Conservation (phyloP, 805 yeast species). For the Spathaspora gorwiae region DNA sequence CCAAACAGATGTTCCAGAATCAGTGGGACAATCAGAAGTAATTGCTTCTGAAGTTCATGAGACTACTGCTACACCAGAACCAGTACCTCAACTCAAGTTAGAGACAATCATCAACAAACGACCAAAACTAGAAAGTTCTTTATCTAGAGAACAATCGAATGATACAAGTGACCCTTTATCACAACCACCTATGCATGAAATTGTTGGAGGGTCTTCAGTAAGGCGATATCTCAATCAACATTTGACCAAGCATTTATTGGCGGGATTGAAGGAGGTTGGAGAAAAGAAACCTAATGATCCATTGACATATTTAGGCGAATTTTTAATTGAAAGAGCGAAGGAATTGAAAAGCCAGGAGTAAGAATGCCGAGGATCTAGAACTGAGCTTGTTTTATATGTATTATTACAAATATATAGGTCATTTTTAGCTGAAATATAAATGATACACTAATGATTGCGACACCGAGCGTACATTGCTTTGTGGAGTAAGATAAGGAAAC, state of each 20-base stretch:
- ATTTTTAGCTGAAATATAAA: too few species aligned
- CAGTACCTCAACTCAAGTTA: not conserved
- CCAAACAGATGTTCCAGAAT: not conserved
- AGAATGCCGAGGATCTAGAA: too few species aligned
- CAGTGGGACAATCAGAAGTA: not conserved
- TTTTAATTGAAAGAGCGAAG: conserved; percentile 31
- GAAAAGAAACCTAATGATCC: conserved; percentile 52
- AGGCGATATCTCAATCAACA: conserved; percentile 64
- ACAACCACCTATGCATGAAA: conserved; percentile 37
- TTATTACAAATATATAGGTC: not conserved
- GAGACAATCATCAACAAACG: conserved; percentile 1
- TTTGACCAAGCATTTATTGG: conserved; percentile 58
- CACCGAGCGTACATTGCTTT: too few species aligned
- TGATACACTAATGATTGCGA: too few species aligned
- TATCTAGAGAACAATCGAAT: conserved; percentile 3
- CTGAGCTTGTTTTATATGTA: not conserved
- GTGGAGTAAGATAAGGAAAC: too few species aligned
- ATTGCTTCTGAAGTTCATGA: not conserved
- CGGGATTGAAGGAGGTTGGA: conserved; percentile 58
- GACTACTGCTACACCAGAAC: not conserved
- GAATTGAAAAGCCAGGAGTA: conserved; percentile 5
- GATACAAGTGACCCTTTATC: not conserved
- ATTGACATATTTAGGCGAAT: conserved; percentile 49
- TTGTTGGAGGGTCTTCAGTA: conserved; percentile 68
- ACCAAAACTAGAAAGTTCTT: conserved; percentile 3